Evolutionary conservation across 495 filamentous ascomycete species (phyloP).

Genomic region (Aspergillus sclerotioniger): DNA sequence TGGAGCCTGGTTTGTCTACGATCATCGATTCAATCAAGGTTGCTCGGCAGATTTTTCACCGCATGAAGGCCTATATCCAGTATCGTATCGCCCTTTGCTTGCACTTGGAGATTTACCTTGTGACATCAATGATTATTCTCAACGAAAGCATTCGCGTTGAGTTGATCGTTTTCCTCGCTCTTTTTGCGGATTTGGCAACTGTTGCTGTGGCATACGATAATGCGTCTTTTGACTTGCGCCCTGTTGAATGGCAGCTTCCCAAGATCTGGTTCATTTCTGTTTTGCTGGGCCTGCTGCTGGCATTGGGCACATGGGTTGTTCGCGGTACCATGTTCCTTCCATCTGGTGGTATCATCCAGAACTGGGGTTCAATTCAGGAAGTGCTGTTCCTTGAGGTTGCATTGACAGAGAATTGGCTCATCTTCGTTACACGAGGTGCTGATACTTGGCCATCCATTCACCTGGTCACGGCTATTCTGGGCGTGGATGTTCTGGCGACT

Average conservation of each 20-base stretch:
- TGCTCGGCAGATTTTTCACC: constrained; percentile 73
- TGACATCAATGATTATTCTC: constrained; percentile 71
- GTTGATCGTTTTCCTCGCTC: constrained; percentile 68
- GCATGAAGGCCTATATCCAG: constrained; percentile 77
- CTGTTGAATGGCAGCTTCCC: constrained; percentile 73
- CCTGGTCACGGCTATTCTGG: constrained; percentile 63
- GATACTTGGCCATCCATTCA: constrained; percentile 68
- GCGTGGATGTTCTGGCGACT: constrained; percentile 64
- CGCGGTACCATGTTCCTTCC: constrained; percentile 64
- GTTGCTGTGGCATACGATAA: constrained; percentile 74
- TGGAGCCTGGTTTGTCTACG: constrained; percentile 69
- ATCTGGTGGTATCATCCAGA: constrained; percentile 66
- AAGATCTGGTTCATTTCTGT: constrained; percentile 75
- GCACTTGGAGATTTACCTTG: constrained; percentile 70
- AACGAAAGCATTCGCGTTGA: constrained; percentile 66
- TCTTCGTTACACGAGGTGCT: constrained; percentile 69
- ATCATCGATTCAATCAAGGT: constrained; percentile 76
- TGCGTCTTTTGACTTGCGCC: constrained; percentile 65
- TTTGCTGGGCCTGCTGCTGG: constrained; percentile 61
- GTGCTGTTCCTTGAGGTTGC: constrained; percentile 70
- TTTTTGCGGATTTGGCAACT: constrained; percentile 73
- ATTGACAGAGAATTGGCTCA: constrained; percentile 74
- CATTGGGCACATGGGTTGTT: constrained; percentile 66
- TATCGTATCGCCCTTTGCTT: constrained; percentile 75
- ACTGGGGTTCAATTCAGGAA: constrained; percentile 67